phyloP scores from a whole-genome alignment of 352 stramenopile species.

The Pilasporangium apinafurcum region DNA sequence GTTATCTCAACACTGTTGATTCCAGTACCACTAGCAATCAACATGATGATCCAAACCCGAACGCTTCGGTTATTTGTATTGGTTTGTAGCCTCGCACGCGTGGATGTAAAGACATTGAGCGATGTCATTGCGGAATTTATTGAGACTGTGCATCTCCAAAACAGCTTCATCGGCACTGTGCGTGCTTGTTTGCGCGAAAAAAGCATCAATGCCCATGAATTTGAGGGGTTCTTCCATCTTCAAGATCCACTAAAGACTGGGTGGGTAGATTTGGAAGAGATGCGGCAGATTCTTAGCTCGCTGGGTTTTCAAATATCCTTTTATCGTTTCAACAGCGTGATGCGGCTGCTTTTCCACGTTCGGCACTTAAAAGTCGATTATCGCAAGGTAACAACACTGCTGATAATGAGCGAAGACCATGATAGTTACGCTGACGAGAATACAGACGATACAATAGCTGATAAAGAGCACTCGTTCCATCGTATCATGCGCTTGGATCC shows the following conservation, averaged over 20 bases:
- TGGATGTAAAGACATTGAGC: conserved; percentile 44
- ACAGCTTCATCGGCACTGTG: conserved; percentile 34
- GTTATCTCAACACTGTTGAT: conserved; percentile 15
- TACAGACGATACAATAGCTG: not conserved
- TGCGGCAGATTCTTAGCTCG: conserved; percentile 23
- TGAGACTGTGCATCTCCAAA: conserved; percentile 43
- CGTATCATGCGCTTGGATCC: too few species aligned
- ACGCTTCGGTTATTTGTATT: conserved; percentile 64
- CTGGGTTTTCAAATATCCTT: conserved; percentile 43
- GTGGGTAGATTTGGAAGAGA: conserved; percentile 31
- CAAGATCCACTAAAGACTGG: conserved; percentile 18
- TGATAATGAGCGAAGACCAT: conserved; percentile 7
- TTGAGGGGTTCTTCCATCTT: conserved; percentile 19
- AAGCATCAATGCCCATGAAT: conserved; percentile 15
- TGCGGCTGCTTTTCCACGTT: conserved; percentile 44
- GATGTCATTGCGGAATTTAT: conserved; percentile 54
- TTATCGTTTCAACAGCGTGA: conserved; percentile 56
- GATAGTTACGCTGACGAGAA: not conserved
- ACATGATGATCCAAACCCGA: conserved; percentile 42
- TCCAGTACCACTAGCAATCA: conserved; percentile 40
- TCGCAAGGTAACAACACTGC: conserved; percentile 12
- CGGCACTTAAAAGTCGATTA: conserved; percentile 13
- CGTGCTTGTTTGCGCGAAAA: conserved; percentile 15
- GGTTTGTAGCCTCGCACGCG: conserved; percentile 37
- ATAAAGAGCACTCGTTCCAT: too few species aligned